phyloP scores from a whole-genome alignment of 805 yeast genomes.

The Candida dendrica region DNA sequence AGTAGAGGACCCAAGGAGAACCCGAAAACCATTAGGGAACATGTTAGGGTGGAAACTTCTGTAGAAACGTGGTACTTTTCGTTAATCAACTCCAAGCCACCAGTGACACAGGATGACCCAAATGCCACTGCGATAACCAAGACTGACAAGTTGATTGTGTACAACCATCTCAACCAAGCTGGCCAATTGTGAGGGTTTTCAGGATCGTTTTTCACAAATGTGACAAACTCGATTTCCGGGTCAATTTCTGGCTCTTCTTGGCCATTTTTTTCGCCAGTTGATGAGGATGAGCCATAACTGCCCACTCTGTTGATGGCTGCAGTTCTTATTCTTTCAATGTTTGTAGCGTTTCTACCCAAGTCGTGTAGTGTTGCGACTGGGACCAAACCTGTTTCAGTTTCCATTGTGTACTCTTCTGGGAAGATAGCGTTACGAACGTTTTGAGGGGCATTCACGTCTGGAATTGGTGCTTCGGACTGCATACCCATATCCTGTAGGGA shows the following conservation, averaged over 20 bases:
- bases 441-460: conserved; percentile 52
- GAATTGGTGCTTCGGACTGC: conserved; percentile 42
- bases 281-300: conserved; percentile 21
- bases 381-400: conserved; percentile 83
- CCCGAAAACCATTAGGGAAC: conserved; percentile 85
- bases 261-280: conserved; percentile 16
- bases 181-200: conserved; percentile 90
- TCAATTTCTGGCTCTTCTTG: conserved; percentile 32
- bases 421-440: conserved; percentile 59
- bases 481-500: conserved; percentile 61
- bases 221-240: conserved; percentile 76
- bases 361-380: conserved; percentile 66
- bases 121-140: conserved; percentile 87
- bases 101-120: conserved; percentile 87
- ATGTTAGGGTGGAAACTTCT: conserved; percentile 74
- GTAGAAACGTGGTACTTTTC: conserved; percentile 61
- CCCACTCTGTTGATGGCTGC: conserved; percentile 22
- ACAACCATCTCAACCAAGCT: conserved; percentile 44
- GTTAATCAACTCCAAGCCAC: conserved; percentile 65
- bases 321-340: conserved; percentile 30
- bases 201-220: conserved; percentile 73
- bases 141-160: conserved; percentile 60
- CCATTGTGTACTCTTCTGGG: conserved; percentile 89
- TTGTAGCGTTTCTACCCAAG: conserved; percentile 47
- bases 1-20: conserved; percentile 80